Conservation (phyloP, 129 eudicot genomes). For the Daucus carota region DH1_v3.0 NC_030383.2:3671001-3671500, state of each 20-base stretch:
- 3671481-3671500: not conserved
- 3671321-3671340: slow-evolving; percentile 86
- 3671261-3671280: slow-evolving; percentile 98
- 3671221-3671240: not conserved
- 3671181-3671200: slow-evolving; percentile 8
- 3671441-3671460: not conserved
- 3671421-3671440: slow-evolving; percentile 96
- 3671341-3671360: slow-evolving; percentile 99
- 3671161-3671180: slow-evolving; percentile 28
- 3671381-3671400: slow-evolving; percentile 96
- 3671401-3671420: slow-evolving; percentile 96
- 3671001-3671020: slow-evolving; percentile 96
- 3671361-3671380: slow-evolving; percentile 89
- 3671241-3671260: slow-evolving; percentile 24
- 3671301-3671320: slow-evolving; percentile 92
- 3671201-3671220: not conserved
- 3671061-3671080: slow-evolving; percentile 51
- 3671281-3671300: slow-evolving; percentile 79
- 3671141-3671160: slow-evolving; percentile 88
- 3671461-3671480: not conserved
- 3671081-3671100: slow-evolving; percentile 83
- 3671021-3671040: slow-evolving; percentile 96
- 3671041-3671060: slow-evolving; percentile 92
- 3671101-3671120: slow-evolving; percentile 94
- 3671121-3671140: slow-evolving; percentile 92